Conservation (phyloP, 768 basidiomycete genomes). For the Lactifluus piperatus region DNA sequence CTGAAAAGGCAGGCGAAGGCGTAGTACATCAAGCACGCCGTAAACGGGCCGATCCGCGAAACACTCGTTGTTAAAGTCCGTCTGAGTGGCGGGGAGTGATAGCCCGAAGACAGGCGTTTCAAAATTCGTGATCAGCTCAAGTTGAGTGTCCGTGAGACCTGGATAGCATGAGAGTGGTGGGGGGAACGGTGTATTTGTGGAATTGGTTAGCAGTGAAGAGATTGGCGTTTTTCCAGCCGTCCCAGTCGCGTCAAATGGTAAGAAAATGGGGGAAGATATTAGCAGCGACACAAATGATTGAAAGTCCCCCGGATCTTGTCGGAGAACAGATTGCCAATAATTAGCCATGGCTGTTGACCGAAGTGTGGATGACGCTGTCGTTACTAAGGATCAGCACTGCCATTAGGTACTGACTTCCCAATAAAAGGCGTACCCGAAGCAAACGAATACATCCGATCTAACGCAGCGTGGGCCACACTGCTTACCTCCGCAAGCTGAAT, state of each 20-base stretch:
- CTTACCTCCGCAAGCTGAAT: constrained; percentile 40
- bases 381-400: background rate
- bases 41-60: constrained; percentile 53
- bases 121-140: constrained; percentile 36
- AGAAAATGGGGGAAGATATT: constrained; percentile 37
- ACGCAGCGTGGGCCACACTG: constrained; percentile 28
- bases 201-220: constrained; percentile 34
- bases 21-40: constrained; percentile 48
- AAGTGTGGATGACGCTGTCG: constrained; percentile 49
- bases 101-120: constrained; percentile 48
- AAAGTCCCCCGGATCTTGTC: constrained; percentile 37
- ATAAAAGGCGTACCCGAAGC: constrained; percentile 40
- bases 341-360: constrained; percentile 37
- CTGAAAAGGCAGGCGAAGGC: constrained; percentile 48
- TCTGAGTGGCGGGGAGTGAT: constrained; percentile 25
- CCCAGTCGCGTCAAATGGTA: constrained; percentile 52
- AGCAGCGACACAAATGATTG: constrained; percentile 39
- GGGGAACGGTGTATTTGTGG: constrained; percentile 40
- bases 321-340: constrained; percentile 49
- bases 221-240: constrained; percentile 26
- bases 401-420: background rate
- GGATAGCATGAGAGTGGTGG: constrained; percentile 57
- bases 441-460: constrained; percentile 54
- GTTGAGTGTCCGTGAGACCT: constrained; percentile 33
- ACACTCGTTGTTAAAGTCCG: constrained; percentile 41